Base-by-base conservation (phyloP, 805 yeast genomes). In the Saturnispora gosingensis region DNA sequence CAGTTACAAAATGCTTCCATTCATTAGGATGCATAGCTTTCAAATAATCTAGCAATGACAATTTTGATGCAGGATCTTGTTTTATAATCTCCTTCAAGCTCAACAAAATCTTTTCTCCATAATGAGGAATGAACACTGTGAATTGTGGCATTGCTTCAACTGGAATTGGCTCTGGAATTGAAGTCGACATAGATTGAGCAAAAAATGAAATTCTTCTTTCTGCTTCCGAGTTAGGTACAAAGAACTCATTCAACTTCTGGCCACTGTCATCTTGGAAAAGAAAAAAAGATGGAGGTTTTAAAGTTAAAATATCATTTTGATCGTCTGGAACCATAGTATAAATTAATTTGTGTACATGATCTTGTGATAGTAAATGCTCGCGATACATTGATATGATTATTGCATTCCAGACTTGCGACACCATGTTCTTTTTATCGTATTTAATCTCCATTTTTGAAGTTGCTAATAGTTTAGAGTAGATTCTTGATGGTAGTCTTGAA, bases 1-100 rank as follows among this genome's bases (percentile, higher is more conserved):
- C 95, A 46, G 77, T 73, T 1, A 87, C 91, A 71, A 86, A 89
- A 50, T 79, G 76, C 5, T 78, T 78, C 97, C 97, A 88, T 58
- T 89, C 96, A 10, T 72, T 68, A 0, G 85, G 82, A 61, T 83
- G 81, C 50, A 88, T 71, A 49, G 77, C 77, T 59, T 87, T 86
- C 58, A 88, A 71, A 61, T 88, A 88, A 58, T 88, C 96, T 35
- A 88, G 69, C n/a, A 86, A 66, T 0, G 96, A 71, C 2, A 77
- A 61, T 54, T 72, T 75, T 1, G 80, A 75, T 22, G 67, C 63
- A 15, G 67, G 61, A 47, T 69, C 72, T 47, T 75, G 80, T 50
- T 67, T 72, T 35, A 77, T 73, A 1, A 76, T 69, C 49, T 77
- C 81, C 53, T 63, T 70, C 49, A 76, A 59, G 18, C 69, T 65